Conservation (phyloP, 192 early-diverging fungal species). For the Thamnidium elegans region DNA sequence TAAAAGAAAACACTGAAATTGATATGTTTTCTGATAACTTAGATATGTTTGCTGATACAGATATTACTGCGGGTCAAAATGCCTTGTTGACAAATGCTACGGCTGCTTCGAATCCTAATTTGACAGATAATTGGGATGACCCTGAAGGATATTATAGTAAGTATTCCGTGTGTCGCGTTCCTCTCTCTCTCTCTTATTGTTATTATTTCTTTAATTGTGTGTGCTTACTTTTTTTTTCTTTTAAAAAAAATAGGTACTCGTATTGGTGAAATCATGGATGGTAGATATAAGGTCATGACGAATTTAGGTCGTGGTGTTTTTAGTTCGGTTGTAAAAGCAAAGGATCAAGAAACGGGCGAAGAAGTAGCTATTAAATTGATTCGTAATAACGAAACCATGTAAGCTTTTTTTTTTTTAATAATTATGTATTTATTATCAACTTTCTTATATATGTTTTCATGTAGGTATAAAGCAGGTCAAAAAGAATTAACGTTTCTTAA, state of each 20-base stretch:
- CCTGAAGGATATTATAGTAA: conserved; percentile 95
- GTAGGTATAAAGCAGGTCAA: conserved; percentile 77
- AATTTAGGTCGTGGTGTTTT: conserved; percentile 95
- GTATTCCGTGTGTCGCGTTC: conserved; percentile 23
- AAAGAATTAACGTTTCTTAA: conserved; percentile 91
- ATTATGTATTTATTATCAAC: neutral
- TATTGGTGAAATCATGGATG: conserved; percentile 82
- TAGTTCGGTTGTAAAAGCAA: conserved; percentile 87
- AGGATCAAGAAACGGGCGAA: conserved; percentile 67
- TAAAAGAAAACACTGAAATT: conserved; percentile 35
- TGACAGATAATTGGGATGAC: conserved; percentile 94
- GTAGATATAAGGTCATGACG: conserved; percentile 82
- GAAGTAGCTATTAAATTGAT: conserved; percentile 96
- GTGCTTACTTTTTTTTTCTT: neutral
- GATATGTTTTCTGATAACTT: conserved; percentile 74
- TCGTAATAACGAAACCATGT: conserved; percentile 93
- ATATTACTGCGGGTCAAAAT: conserved; percentile 31
- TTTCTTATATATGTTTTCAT: neutral
- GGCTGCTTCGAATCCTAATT: conserved; percentile 47
- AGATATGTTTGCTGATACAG: conserved; percentile 66
- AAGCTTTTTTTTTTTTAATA: conserved; percentile 19
- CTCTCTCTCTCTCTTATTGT: neutral
- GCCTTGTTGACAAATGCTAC: conserved; percentile 39
- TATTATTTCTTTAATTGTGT: neutral
- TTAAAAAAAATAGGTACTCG: conserved; percentile 54